Evolutionary conservation across 352 stramenopile genomes (phyloP).

Genomic region (Globisporangium nagaii): DNA sequence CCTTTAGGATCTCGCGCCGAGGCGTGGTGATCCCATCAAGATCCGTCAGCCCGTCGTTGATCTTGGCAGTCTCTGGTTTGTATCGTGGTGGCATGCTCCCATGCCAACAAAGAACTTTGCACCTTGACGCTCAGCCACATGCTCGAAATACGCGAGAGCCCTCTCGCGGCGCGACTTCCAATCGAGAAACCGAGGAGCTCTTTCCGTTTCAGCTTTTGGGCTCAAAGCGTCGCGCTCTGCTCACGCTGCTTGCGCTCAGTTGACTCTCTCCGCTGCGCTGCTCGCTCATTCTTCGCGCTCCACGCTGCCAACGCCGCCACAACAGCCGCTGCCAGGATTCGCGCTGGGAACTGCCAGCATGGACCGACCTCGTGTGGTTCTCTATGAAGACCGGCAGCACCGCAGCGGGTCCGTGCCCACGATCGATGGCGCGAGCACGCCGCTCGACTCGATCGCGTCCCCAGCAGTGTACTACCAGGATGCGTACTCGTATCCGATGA

Average conservation of each 20-base stretch:
- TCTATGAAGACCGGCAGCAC: conserved; percentile 6
- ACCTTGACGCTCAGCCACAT: too few relatives aligned
- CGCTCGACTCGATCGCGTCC: conserved; percentile 32
- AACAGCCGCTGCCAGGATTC: too few relatives aligned
- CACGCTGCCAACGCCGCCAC: too few relatives aligned
- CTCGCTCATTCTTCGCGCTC: neutral
- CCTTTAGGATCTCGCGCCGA: neutral
- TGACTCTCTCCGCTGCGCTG: too few relatives aligned
- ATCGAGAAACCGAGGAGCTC: neutral
- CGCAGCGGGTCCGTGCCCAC: conserved; percentile 5
- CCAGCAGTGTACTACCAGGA: conserved; percentile 35
- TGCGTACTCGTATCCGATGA: conserved; percentile 16
- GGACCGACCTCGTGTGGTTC: conserved; percentile 8
- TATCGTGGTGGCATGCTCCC: too few relatives aligned
- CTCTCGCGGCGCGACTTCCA: neutral
- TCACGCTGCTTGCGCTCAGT: too few relatives aligned
- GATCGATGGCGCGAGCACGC: conserved; percentile 12
- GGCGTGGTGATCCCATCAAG: too few relatives aligned
- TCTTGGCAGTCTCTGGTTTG: too few relatives aligned
- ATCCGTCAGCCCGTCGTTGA: too few relatives aligned
- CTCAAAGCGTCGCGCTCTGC: neutral
- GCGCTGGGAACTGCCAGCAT: neutral
- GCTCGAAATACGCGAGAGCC: neutral
- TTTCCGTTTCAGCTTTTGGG: neutral
- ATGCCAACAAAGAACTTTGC: too few relatives aligned